phyloP scores from a whole-genome alignment of 2,329 filamentous ascomycete genomes.

The Sordariomycetes sp. region DNA sequence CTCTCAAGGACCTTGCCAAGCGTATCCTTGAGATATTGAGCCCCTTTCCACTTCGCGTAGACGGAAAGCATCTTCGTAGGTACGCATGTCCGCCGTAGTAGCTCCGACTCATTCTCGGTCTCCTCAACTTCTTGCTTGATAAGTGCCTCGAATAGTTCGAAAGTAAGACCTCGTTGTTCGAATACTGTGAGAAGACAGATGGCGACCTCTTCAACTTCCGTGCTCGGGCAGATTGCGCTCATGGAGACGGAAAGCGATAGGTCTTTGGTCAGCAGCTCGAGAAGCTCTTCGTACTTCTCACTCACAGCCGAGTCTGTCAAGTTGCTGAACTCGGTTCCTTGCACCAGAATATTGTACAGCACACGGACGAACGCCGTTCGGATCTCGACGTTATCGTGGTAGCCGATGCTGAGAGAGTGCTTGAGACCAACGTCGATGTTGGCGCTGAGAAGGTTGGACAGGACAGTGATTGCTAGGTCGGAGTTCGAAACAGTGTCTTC shows the following conservation, averaged over 20 bases:
- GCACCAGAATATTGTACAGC: conserved; percentile 61
- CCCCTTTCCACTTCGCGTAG: conserved; percentile 64
- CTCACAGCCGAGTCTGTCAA: conserved; percentile 58
- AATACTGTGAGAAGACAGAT: conserved; percentile 62
- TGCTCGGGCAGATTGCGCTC: conserved; percentile 56
- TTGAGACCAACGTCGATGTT: conserved; percentile 66
- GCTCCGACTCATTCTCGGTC: conserved; percentile 59
- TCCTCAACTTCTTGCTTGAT: conserved; percentile 62
- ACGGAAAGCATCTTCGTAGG: conserved; percentile 66
- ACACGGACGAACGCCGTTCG: conserved; percentile 63
- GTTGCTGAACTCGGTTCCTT: conserved; percentile 63
- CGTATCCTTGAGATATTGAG: conserved; percentile 52
- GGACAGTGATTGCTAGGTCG: conserved; percentile 56
- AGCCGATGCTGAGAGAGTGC: conserved; percentile 60
- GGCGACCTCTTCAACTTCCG: conserved; percentile 60
- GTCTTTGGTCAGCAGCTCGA: conserved; percentile 55
- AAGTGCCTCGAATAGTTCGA: conserved; percentile 54
- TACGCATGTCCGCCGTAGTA: conserved; percentile 59
- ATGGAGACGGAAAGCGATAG: conserved; percentile 54
- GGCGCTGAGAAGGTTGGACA: conserved; percentile 60
- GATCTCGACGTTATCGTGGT: conserved; percentile 62
- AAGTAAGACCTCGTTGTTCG: conserved; percentile 54
- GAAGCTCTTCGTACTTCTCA: conserved; percentile 58
- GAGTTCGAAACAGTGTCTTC: conserved; percentile 48
- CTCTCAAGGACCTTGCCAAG: conserved; percentile 59